Evolutionary conservation across 208 protist species (phyloP), one percentile per base, ranked within the genome.

Genomic region (Wallacemonas sp.): DNA sequence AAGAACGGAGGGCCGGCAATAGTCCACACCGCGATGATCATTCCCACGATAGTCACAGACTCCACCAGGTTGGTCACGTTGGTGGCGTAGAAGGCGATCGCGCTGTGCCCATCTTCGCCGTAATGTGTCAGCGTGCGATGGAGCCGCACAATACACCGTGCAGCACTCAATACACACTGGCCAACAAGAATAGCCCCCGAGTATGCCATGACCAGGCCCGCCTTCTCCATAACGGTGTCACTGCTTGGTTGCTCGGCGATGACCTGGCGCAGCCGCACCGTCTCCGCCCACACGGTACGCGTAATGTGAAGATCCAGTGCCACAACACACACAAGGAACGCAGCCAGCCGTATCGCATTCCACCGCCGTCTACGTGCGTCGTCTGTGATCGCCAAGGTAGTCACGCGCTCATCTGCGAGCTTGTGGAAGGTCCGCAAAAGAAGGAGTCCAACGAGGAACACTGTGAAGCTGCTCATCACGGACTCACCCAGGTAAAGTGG

Each of bases 381-480:
- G 51, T 58, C 51, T 14, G 62, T 55, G 14, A 70, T 62, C 22
- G 60, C 67, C 30, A 82, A 26, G 33, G 66, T 75, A 36, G 53
- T 65, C n/a, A 79, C 75, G 0, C 88, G 79, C 67, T 91, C 84
- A 45, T 72, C 60, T 0, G 84, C 84, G 4, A 94, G 71, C 33
- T 77, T 76, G 70, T 94, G 88, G 26, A 94, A 55, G 2, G 85
- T 44, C 0, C 75, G 73, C 59, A 83, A 54, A 1, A 81, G n/a
- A 31, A 74, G 72, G 27, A 75, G 38, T 60, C 36, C 21, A 70
- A 71, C 19, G 22, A 44, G 21, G 26, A 75, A 75, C 19, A 78
- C 15, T 33, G 72, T 72, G 41, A 68, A 49, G 15, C 42, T 38
- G 51, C 75, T 78, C 49, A 80, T 73, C 14, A 79, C 47, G 17